These are phyloP conservation scores for Craterostigma plantagineum DNA, from an alignment of 257 asterid genomes.

Conservation along the genomic window DNA sequence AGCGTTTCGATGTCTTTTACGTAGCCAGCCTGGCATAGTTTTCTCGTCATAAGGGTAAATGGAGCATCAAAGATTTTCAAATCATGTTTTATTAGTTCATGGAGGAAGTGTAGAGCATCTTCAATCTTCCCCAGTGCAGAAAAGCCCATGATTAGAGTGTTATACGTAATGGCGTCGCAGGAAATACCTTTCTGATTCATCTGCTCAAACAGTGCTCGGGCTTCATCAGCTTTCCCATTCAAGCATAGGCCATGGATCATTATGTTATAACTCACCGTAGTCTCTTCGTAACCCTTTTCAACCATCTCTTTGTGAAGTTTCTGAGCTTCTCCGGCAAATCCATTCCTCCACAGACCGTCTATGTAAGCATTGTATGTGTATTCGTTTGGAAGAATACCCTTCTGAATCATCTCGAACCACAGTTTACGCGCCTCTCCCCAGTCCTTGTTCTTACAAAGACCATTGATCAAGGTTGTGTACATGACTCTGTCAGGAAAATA, in stretches of 20 bases:
- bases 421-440: slow-evolving; percentile 34
- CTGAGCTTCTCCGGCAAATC: slow-evolving; percentile 37
- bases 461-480: slow-evolving; percentile 55
- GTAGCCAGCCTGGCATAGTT: slow-evolving; percentile 29
- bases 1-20: slow-evolving; percentile 34
- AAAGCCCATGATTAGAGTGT: slow-evolving; percentile 37
- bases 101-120: slow-evolving; percentile 19
- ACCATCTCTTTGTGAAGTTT: slow-evolving; percentile 46
- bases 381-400: slow-evolving; percentile 34
- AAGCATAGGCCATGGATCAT: slow-evolving; percentile 44
- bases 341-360: slow-evolving; percentile 32
- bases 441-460: slow-evolving; percentile 34
- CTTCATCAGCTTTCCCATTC: slow-evolving; percentile 31
- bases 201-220: slow-evolving; percentile 23
- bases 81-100: slow-evolving; percentile 28
- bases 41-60: slow-evolving; percentile 18
- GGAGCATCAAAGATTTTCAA: slow-evolving; percentile 30
- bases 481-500: slow-evolving; percentile 45
- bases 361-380: slow-evolving; percentile 36
- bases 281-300: slow-evolving; percentile 26
- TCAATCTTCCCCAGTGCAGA: slow-evolving; percentile 20
- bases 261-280: slow-evolving; percentile 32
- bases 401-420: slow-evolving; percentile 61
- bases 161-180: slow-evolving; percentile 27
- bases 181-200: slow-evolving; percentile 31